Evolutionary conservation across 805 yeast species (phyloP).

Genomic region (Vanderwaltozyma polyspora): DNA sequence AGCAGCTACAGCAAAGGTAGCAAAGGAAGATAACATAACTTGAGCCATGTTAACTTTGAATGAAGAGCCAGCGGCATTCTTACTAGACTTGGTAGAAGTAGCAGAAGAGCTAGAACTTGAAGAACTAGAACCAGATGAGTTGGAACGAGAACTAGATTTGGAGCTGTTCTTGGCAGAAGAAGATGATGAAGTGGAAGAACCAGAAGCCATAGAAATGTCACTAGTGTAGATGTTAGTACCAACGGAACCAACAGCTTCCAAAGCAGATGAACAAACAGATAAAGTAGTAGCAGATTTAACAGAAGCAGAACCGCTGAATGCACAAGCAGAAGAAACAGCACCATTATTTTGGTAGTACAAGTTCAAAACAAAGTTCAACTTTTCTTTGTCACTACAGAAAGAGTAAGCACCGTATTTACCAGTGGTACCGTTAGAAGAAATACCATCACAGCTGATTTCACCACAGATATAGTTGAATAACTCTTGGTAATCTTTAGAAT

Average conservation of each 20-base stretch:
- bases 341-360: slow-evolving; percentile 44
- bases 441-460: slow-evolving; percentile 46
- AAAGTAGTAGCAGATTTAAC: slow-evolving; percentile 38
- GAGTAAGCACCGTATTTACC: slow-evolving; percentile 68
- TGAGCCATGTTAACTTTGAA: slow-evolving; percentile 22
- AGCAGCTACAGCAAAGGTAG: slow-evolving; percentile 27
- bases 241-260: slow-evolving; percentile 55
- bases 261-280: slow-evolving; percentile 43
- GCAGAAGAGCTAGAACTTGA: slow-evolving; percentile 12
- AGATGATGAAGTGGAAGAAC: slow-evolving; percentile 17
- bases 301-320: slow-evolving; percentile 58
- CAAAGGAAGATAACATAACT: slow-evolving; percentile 23
- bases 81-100: background rate
- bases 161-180: slow-evolving; percentile 1
- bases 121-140: slow-evolving; percentile 12
- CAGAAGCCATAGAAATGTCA: slow-evolving; percentile 21
- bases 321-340: slow-evolving; percentile 43
- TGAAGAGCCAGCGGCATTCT: slow-evolving; percentile 1
- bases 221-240: slow-evolving; percentile 53
- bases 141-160: background rate
- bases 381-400: slow-evolving; percentile 55
- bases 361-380: slow-evolving; percentile 55
- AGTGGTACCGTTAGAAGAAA: slow-evolving; percentile 46
- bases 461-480: slow-evolving; percentile 52
- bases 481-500: slow-evolving; percentile 44